Evolutionary conservation across 805 yeast species (phyloP).

Genomic region (Candida nemodendra): DNA sequence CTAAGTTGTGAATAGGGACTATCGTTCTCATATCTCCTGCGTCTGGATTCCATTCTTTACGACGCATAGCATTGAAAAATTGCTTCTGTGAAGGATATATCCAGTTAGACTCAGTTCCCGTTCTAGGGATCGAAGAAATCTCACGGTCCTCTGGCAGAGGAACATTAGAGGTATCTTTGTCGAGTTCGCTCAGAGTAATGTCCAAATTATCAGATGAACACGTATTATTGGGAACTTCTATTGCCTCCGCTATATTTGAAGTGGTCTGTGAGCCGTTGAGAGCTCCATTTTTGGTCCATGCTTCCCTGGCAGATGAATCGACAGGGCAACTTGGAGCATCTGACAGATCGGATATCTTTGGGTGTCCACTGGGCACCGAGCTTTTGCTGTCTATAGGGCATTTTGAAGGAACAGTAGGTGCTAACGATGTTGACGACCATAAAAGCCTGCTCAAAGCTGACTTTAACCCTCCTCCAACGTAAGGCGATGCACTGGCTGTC

Average conservation of each 20-base stretch:
- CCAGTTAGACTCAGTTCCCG: slow-evolving; percentile 73
- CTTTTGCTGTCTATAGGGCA: background rate
- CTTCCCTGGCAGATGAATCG: slow-evolving; percentile 35
- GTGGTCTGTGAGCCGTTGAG: slow-evolving; percentile 15
- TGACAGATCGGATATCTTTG: slow-evolving; percentile 11
- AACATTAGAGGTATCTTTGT: slow-evolving; percentile 28
- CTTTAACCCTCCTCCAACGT: no score
- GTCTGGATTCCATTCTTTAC: slow-evolving; percentile 85
- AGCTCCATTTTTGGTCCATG: slow-evolving; percentile 31
- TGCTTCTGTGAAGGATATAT: slow-evolving; percentile 94
- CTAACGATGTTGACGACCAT: slow-evolving; percentile 18
- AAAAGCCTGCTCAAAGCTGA: slow-evolving; percentile 11
- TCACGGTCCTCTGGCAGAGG: slow-evolving; percentile 71
- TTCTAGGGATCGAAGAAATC: slow-evolving; percentile 79
- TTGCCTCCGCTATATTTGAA: slow-evolving; percentile 33
- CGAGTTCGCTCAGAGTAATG: slow-evolving; percentile 29
- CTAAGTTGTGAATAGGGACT: slow-evolving; percentile 92
- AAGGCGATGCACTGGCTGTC: background rate
- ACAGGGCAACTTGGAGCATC: slow-evolving; percentile 38
- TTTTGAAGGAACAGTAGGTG: slow-evolving; percentile 1
- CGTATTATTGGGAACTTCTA: slow-evolving; percentile 33
- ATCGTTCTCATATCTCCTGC: slow-evolving; percentile 83
- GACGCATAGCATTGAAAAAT: slow-evolving; percentile 89
- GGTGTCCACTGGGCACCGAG: background rate
- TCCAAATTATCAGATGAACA: slow-evolving; percentile 49